These are phyloP conservation scores for Pseudoneurospora amorphoporcata DNA, from an alignment of 495 filamentous ascomycete species.

Conservation along the genomic window DNA sequence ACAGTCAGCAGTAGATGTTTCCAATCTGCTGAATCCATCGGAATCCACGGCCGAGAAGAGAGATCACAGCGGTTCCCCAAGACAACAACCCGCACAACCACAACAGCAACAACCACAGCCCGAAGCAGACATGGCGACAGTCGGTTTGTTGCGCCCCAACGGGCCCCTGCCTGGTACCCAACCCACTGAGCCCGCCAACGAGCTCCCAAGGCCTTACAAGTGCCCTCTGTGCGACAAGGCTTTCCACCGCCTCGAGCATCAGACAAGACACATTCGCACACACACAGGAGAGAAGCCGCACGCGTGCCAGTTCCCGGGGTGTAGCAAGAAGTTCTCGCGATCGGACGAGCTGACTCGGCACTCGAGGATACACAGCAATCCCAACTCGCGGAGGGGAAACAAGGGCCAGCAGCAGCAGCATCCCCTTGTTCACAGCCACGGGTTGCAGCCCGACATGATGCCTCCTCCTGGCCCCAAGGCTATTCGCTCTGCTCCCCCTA, in stretches of 20 bases:
- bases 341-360: slow-evolving; percentile 96
- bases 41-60: slow-evolving; percentile 15
- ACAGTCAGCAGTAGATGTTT: slow-evolving; percentile 64
- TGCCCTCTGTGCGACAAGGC: slow-evolving; percentile 98
- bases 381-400: slow-evolving; percentile 89
- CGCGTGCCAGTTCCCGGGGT: slow-evolving; percentile 85
- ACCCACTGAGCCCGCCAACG: slow-evolving; percentile 41
- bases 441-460: slow-evolving; percentile 56
- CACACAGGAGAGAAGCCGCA: slow-evolving; percentile 99
- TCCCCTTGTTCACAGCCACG: slow-evolving; percentile 16
- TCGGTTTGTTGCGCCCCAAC: slow-evolving; percentile 60
- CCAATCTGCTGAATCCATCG: slow-evolving; percentile 65
- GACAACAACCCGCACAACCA: slow-evolving; percentile 18
- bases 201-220: slow-evolving; percentile 94
- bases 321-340: slow-evolving; percentile 93
- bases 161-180: slow-evolving; percentile 48
- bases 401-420: slow-evolving; percentile 50
- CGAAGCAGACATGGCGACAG: slow-evolving; percentile 54
- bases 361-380: slow-evolving; percentile 98
- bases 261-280: slow-evolving; percentile 94
- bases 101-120: slow-evolving; percentile 24
- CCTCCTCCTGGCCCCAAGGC: slow-evolving; percentile 54
- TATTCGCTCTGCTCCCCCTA: slow-evolving; percentile 77
- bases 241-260: slow-evolving; percentile 96
- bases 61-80: slow-evolving; percentile 12